phyloP scores from a whole-genome alignment of 805 yeast species.

The Hanseniaspora jakobsenii region DNA sequence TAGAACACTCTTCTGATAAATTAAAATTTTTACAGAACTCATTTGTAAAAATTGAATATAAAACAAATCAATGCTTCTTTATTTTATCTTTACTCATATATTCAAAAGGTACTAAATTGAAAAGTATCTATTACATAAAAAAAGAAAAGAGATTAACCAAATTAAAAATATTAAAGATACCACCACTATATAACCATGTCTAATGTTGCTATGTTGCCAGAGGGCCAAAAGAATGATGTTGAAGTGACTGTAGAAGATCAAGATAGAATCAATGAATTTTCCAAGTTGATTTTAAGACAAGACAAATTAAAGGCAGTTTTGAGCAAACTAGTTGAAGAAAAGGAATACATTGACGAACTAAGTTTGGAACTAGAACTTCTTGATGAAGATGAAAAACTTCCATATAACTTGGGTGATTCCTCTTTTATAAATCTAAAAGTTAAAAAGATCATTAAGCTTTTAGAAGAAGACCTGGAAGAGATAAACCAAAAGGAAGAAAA shows the following conservation, averaged over 20 bases:
- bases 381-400: conserved; percentile 60
- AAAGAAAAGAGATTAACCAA: neutral
- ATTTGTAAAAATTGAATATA: too few relatives aligned
- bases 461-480: conserved; percentile 50
- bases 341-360: conserved; percentile 80
- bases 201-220: conserved; percentile 29
- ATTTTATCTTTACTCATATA: too few relatives aligned
- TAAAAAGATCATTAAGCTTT: conserved; percentile 48
- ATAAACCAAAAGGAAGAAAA: conserved; percentile 40
- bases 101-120: too few relatives aligned
- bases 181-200: conserved; percentile 4
- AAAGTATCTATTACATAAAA: neutral
- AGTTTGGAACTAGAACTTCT: conserved; percentile 73
- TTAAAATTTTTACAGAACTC: too few relatives aligned
- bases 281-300: conserved; percentile 63
- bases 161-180: neutral
- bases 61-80: too few relatives aligned
- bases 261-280: conserved; percentile 75
- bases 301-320: conserved; percentile 45
- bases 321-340: conserved; percentile 46
- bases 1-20: too few relatives aligned
- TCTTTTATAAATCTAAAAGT: conserved; percentile 58
- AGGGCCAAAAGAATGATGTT: conserved; percentile 32
- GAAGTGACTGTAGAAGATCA: conserved; percentile 56
- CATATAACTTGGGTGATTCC: conserved; percentile 61